Percentiles rank a stretch among this genome's conserved stretches.
These are phyloP conservation scores for Stenogyne calaminthoides DNA, from an alignment of 305 asterid species.

Conservation along the genomic window DNA sequence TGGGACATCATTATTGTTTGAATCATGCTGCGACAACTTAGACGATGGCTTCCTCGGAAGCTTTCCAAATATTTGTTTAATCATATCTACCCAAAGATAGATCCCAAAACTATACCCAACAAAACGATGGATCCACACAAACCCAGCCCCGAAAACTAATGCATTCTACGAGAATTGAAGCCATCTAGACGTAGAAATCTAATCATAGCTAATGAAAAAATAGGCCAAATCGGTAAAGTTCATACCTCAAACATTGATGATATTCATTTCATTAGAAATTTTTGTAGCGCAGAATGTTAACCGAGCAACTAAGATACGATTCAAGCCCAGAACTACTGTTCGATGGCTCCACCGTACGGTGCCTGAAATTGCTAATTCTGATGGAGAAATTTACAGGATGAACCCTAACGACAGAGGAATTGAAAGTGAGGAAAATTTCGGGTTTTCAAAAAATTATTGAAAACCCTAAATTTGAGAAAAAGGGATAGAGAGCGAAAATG, in stretches of 20 bases:
- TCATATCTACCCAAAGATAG: conserved; percentile 34
- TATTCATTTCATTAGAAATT: conserved; percentile 7
- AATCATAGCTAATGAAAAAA: conserved; percentile 22
- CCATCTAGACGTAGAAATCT: conserved; percentile 23
- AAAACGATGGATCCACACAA: conserved; percentile 23
- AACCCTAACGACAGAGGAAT: conserved; percentile 28
- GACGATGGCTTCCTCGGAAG: conserved; percentile 53
- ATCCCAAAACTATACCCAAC: conserved; percentile 21
- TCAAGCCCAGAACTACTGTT: conserved; percentile 19
- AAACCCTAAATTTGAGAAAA: conserved; percentile 38
- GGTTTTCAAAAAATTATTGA: conserved; percentile 36
- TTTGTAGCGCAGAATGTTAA: conserved; percentile 5
- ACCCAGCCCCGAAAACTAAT: conserved; percentile 21
- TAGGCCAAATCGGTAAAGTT: conserved; percentile 22
- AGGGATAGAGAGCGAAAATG: conserved; percentile 22
- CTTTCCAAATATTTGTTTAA: conserved; percentile 51
- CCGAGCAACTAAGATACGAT: conserved; percentile 20
- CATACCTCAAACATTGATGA: conserved; percentile 27
- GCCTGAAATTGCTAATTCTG: conserved; percentile 22
- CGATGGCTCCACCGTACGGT: not conserved
- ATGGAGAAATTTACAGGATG: conserved; percentile 23
- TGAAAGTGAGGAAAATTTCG: conserved; percentile 15
- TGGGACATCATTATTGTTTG: conserved; percentile 31
- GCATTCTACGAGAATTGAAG: conserved; percentile 26
- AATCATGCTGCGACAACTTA: conserved; percentile 39